Evolutionary conservation across 352 stramenopile species (phyloP).

Genomic region (Hyaloperonospora arabidopsidis): DNA sequence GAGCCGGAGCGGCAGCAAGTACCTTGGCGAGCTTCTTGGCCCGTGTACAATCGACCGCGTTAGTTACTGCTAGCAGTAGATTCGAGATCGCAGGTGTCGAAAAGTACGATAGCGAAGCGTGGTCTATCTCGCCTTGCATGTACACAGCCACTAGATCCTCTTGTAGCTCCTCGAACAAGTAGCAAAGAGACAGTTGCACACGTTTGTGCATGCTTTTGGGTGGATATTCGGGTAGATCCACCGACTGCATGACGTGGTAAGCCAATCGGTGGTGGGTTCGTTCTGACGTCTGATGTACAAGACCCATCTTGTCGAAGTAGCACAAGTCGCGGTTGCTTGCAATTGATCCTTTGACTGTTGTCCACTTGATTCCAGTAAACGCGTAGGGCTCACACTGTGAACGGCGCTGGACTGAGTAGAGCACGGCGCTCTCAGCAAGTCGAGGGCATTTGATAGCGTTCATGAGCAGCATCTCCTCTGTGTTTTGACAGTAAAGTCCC

Average conservation of each 20-base stretch:
- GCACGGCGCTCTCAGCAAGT: slow-evolving; percentile 30
- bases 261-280: slow-evolving; percentile 35
- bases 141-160: slow-evolving; percentile 27
- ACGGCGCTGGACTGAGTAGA: slow-evolving; percentile 27
- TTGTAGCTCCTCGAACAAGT: slow-evolving; percentile 35
- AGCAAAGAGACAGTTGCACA: slow-evolving; percentile 25
- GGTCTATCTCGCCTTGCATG: slow-evolving; percentile 29
- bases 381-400: slow-evolving; percentile 26
- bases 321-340: slow-evolving; percentile 36
- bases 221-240: slow-evolving; percentile 28
- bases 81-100: slow-evolving; percentile 21
- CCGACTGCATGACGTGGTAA: slow-evolving; percentile 40
- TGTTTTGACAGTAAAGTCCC: slow-evolving; percentile 32
- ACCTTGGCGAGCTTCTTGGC: slow-evolving; percentile 32
- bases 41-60: slow-evolving; percentile 24
- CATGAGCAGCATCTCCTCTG: slow-evolving; percentile 37
- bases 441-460: slow-evolving; percentile 32
- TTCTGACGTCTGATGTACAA: slow-evolving; percentile 25
- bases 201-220: slow-evolving; percentile 25
- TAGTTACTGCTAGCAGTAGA: slow-evolving; percentile 21
- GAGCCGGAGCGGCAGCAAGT: slow-evolving; percentile 13
- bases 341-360: slow-evolving; percentile 29
- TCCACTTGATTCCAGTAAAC: slow-evolving; percentile 43
- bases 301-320: slow-evolving; percentile 43
- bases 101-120: slow-evolving; percentile 22